phyloP scores from a whole-genome alignment of 2,329 filamentous ascomycete genomes.

The Aspergillus fructus region DNA sequence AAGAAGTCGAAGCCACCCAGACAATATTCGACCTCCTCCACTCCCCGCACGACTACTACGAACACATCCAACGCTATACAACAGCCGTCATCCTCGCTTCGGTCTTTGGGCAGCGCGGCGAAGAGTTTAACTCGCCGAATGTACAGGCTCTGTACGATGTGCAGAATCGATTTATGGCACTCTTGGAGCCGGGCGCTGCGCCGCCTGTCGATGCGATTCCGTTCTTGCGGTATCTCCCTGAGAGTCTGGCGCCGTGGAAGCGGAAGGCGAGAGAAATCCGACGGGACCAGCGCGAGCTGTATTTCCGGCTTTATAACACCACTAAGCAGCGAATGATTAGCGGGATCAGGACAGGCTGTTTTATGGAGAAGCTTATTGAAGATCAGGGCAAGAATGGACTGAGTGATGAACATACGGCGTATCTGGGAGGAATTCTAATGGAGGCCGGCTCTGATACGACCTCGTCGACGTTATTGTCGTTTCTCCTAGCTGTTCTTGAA shows the following conservation, averaged over 20 bases:
- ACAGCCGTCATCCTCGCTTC: conserved; percentile 2
- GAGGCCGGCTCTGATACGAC: conserved; percentile 5
- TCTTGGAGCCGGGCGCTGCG: background rate
- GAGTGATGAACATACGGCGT: background rate
- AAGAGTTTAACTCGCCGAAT: background rate
- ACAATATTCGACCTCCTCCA: background rate
- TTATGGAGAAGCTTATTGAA: conserved; percentile 4
- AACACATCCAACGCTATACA: conserved; percentile 2
- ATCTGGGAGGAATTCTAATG: conserved; percentile 2
- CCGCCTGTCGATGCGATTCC: conserved; percentile 1
- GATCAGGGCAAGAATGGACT: background rate
- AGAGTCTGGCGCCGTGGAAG: conserved; percentile 4
- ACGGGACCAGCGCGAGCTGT: background rate
- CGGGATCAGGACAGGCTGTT: background rate
- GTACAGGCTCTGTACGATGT: background rate
- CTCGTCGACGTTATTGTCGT: background rate
- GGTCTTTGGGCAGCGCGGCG: background rate
- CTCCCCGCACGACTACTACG: background rate
- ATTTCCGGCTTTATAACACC: background rate
- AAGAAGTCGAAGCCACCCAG: conserved; percentile 4
- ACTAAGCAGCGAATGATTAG: background rate
- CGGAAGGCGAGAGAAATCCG: background rate
- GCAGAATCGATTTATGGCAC: background rate
- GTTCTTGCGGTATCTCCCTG: background rate
- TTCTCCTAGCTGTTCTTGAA: background rate